Evolutionary conservation across 2,329 filamentous ascomycete genomes (phyloP).

Genomic region (Hymenoscyphus linearis): DNA sequence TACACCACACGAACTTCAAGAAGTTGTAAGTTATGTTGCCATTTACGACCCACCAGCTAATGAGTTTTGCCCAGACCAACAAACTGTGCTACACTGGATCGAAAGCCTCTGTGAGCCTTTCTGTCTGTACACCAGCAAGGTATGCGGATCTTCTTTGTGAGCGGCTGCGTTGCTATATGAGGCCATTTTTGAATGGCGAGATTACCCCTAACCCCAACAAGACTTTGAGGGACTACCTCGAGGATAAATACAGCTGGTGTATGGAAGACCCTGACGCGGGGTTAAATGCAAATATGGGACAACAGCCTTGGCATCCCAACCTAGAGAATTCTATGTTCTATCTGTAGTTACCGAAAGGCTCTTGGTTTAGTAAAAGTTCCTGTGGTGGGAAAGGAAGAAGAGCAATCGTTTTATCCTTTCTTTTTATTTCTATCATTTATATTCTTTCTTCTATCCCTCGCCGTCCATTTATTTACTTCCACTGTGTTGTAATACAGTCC

Average conservation of each 20-base stretch:
- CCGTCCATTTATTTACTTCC: no score
- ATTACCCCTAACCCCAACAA: background rate
- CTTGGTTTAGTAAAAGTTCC: no score
- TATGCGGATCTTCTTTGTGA: slow-evolving; percentile 82
- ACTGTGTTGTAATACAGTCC: no score
- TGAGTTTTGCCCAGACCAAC: slow-evolving; percentile 68
- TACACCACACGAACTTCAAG: slow-evolving; percentile 59
- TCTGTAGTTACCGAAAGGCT: background rate
- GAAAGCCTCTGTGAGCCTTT: slow-evolving; percentile 76
- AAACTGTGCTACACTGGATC: slow-evolving; percentile 76
- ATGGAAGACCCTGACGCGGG: no score
- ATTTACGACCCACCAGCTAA: slow-evolving; percentile 37
- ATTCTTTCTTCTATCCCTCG: no score
- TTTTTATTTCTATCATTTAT: no score
- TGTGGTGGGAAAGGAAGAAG: no score
- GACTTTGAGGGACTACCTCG: no score
- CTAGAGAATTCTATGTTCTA: background rate
- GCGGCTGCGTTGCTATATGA: slow-evolving; percentile 65
- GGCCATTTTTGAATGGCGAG: background rate
- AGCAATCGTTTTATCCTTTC: no score
- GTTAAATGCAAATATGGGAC: background rate
- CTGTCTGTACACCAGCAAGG: slow-evolving; percentile 78
- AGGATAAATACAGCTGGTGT: background rate
- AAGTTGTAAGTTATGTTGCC: background rate
- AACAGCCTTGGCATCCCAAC: background rate